Evolutionary conservation across 345 rosid species (phyloP), one percentile per base, ranked within the genome.

Genomic region (Gossypium mustelinum): DNA sequence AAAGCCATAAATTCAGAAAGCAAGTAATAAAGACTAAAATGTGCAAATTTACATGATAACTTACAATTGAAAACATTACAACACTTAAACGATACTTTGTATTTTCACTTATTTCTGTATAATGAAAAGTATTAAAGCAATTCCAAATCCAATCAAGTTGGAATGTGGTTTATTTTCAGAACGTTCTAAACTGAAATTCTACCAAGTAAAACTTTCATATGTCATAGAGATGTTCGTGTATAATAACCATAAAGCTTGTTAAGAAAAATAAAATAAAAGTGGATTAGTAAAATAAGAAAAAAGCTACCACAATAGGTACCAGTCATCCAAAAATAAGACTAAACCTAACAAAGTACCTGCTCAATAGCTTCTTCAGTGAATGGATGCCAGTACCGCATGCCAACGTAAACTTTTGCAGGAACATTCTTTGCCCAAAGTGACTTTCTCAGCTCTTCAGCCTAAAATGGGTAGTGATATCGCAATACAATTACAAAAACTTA

Each of bases 331-430:
- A 65, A 44, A 48, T 43, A 48, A 70, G 18, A 54, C 29, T 50
- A 68, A 74, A 51, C 16, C 22, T 4, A 50, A 60, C 18, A 43
- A 79, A 39, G 63, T 83, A 95, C 99, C 99, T 88, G 96, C 76
- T 91, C 94, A 66, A 95, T 95, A 52, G 99, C 99, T 86, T 95
- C 97, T 80, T 95, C 99, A 5, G 98, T 95, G 86, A 93, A 95
- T 58, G 98, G 99, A 83, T 95, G 99, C 99, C 99, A 95, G 77
- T 95, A 95, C 12, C 98, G 92, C 99, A 95, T 95, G 69, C 99
- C 99, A 70, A 95, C 97, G 83, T 95, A 95, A 2, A 93, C 98
- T 76, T 90, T 90, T 18, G 98, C 97, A 2, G 94, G 98, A 57
- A 93, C 90, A 45, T 93, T 76, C 83, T 95, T 95, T 55, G 72